Evolutionary conservation across 352 stramenopile species (phyloP), one percentile per base, ranked within the genome.

Genomic region (Globisporangium takayamanum): DNA sequence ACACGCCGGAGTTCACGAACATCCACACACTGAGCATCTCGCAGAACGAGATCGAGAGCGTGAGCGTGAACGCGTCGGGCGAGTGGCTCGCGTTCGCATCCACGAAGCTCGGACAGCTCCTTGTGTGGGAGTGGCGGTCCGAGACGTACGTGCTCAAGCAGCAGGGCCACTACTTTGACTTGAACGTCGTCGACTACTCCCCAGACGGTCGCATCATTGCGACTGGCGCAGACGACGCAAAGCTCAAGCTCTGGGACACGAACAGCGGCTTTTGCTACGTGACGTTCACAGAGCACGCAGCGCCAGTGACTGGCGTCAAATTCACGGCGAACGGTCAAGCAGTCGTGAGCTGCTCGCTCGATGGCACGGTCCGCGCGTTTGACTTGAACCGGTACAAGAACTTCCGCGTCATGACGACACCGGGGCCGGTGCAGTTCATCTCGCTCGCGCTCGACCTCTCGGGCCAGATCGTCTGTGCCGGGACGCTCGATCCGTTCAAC

Each of bases 131-230:
- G 67, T 99, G 97, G 97, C 84, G 97, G 59, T 98, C 92, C 0
- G 98, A 99, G 84, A 99, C 96, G 22, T 99, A 99, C 64, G 94
- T 99, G 48, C 78, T 99, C 14, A 99, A 99, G 74, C 98, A 99
- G 74, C 96, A 99, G 64, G 97, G 97, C 50, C 97, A 99, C 80
- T 97, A 97, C 55, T 99, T 99, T 67, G 96, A 98, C 61, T 87
- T 99, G 62, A 98, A 98, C 64, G 78, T 88, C 48, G 88, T 99
- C 46, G 97, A 97, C 44, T 99, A 99, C 74, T 98, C 94, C 18
- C 95, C 96, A 0, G 97, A 99, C 63, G 97, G 97, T 25, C 84
- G 96, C 11, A 74, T 99, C 14, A 74, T 99, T 42, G 97, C 95
- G 36, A 99, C 97, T 3, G 98, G 98, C 36, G 97, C 96, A 25